These are phyloP conservation scores for Hordeum vulgare DNA, from an alignment of 176 grass and related monocot genomes.

Conservation along the genomic window DNA sequence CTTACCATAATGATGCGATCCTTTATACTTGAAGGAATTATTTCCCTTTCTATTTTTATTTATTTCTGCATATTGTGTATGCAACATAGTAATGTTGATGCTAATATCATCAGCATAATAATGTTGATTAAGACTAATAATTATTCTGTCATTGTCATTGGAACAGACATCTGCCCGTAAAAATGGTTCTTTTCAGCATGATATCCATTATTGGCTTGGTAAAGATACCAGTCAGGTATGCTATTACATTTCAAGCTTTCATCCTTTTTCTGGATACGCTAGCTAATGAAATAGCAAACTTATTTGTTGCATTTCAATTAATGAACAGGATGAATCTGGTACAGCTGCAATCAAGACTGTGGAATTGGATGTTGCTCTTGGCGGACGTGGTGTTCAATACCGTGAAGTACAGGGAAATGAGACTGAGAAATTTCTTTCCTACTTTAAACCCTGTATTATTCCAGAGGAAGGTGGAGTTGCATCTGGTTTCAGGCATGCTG, in stretches of 20 bases:
- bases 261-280: constrained; percentile 13
- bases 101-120: not conserved
- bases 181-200: constrained; percentile 84
- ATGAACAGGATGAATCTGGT: constrained; percentile 80
- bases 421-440: constrained; percentile 95
- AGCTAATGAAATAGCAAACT: not conserved
- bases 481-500: constrained; percentile 81
- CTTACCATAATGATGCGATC: not conserved
- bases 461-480: constrained; percentile 78
- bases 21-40: constrained; percentile 20
- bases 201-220: constrained; percentile 99
- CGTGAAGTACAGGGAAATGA: constrained; percentile 96
- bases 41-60: not conserved
- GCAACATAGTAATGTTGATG: not conserved
- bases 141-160: constrained; percentile 20
- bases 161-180: constrained; percentile 73
- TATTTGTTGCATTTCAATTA: constrained; percentile 33
- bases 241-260: constrained; percentile 7
- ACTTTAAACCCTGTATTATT: constrained; percentile 99
- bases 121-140: constrained; percentile 6
- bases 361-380: constrained; percentile 91
- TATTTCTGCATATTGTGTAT: not conserved
- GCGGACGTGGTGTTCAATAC: constrained; percentile 92
- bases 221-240: constrained; percentile 94
- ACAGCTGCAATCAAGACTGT: constrained; percentile 96